phyloP scores from a whole-genome alignment of 805 yeast genomes.

The Candida ipomoeae region DNA sequence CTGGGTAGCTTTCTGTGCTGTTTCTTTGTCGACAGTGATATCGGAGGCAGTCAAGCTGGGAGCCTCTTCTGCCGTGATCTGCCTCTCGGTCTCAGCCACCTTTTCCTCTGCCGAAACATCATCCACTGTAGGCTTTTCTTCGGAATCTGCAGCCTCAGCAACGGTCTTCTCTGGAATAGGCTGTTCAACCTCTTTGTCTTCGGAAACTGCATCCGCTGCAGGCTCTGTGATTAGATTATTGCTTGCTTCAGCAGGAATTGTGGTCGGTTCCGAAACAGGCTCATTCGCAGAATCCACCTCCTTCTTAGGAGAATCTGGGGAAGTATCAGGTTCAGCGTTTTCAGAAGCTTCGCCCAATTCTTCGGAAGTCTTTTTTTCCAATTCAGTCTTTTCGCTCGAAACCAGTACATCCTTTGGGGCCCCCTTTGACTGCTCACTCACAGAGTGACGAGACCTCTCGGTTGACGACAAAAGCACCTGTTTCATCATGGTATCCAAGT shows the following conservation, averaged over 20 bases:
- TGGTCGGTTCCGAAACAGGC: background rate
- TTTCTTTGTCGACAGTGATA: background rate
- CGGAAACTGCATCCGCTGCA: background rate
- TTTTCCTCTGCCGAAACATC: conserved; percentile 17
- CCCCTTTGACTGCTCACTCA: background rate
- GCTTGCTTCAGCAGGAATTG: background rate
- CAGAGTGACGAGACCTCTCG: background rate
- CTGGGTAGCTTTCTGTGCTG: background rate
- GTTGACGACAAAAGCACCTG: conserved; percentile 32
- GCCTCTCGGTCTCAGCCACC: conserved; percentile 7
- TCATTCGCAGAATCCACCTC: background rate
- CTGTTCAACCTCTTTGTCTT: background rate
- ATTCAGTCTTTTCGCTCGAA: background rate
- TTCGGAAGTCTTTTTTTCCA: background rate
- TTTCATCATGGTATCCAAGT: conserved; percentile 47
- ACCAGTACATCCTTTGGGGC: background rate
- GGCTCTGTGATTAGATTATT: background rate
- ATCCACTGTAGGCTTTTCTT: conserved; percentile 8
- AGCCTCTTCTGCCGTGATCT: conserved; percentile 6
- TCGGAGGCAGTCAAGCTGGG: conserved; percentile 6
- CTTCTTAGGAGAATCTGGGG: background rate
- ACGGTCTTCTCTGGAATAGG: background rate
- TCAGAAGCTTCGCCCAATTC: background rate
- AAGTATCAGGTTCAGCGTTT: too few species aligned
- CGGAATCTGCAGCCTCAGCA: too few species aligned